Conservation (phyloP, 768 basidiomycete genomes). For the Lactarius hengduanensis region DNA sequence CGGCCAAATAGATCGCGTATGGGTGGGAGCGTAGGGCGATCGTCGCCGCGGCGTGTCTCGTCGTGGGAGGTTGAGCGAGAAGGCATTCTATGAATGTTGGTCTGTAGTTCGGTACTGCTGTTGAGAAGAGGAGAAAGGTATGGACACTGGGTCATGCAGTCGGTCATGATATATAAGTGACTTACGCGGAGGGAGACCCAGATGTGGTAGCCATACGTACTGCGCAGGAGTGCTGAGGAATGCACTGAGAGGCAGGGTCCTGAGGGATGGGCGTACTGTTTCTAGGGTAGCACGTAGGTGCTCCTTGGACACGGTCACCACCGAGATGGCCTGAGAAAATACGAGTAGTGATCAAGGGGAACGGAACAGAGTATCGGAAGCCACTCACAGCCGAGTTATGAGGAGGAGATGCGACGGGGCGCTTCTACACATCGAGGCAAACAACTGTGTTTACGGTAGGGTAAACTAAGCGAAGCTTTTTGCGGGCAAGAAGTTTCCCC, state of each 20-base stretch:
- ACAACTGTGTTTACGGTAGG: constrained; percentile 16
- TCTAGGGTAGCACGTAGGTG: constrained; percentile 20
- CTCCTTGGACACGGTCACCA: constrained; percentile 30
- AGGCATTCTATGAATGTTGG: constrained; percentile 19
- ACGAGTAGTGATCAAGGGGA: constrained; percentile 27
- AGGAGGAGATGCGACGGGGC: constrained; percentile 24
- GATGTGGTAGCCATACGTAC: constrained; percentile 11
- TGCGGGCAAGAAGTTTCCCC: constrained; percentile 20
- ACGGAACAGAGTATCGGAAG: constrained; percentile 19
- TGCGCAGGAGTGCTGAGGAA: constrained; percentile 4
- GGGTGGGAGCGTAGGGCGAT: constrained; percentile 30
- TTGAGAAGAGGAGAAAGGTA: constrained; percentile 8
- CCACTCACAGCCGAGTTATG: constrained; percentile 19
- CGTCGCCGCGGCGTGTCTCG: constrained; percentile 25
- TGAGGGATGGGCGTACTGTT: constrained; percentile 11
- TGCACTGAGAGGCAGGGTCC: constrained; percentile 4
- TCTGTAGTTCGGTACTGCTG: not conserved
- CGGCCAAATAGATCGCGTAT: constrained; percentile 29
- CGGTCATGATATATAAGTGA: constrained; percentile 15
- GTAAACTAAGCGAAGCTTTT: constrained; percentile 21
- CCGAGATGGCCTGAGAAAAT: constrained; percentile 5
- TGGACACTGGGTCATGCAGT: constrained; percentile 2
- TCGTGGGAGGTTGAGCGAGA: constrained; percentile 19
- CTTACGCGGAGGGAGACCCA: constrained; percentile 15
- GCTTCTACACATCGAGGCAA: constrained; percentile 19